Base-by-base conservation (phyloP, 2,329 filamentous ascomycete genomes). In the Tolypocladium nubicola region DNA sequence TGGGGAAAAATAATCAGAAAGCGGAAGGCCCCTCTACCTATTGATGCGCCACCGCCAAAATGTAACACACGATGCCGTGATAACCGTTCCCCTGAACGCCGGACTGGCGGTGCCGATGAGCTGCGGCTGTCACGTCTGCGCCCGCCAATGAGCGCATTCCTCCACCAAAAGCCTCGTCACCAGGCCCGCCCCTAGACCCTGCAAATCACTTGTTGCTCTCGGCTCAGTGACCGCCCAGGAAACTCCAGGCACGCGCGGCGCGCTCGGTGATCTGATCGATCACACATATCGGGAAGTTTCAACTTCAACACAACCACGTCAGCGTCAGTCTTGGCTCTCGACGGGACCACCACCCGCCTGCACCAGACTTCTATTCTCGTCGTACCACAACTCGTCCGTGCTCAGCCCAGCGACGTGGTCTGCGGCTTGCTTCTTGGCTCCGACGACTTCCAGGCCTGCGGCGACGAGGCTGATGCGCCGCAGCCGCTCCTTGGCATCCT, bases 381-480 rank as follows among this genome's bases (percentile, higher is more conserved):
- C 70, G 52, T 64, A 71, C 71, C 71, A 74, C 43, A 65, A 60
- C 38, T 73, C 72, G 13, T 72, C 66, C 16, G 67, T 56, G 10
- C 60, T 57, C 11, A 58, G 40, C n/a, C 45, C 56, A 56, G 58
- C 50, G 54, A 58, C 54, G 4, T 35, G 26, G 19, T 56, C 59
- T 7, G 56, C 39, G 2, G 56, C 43, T 16, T 59, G 50, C 55
- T 65, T 67, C 60, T 66, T 69, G 9, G 45, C 55, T 19, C 64
- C 62, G 2, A 61, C 55, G 11, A 92, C 79, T 62, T 95, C 89
- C 35, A 97, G 76, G 9, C 89, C 88, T 0, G 90, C 87, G 35
- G 86, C 82, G 5, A 86, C 71, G 59, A 96, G 82, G 63, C 88
- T 90, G 66, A 96, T 85, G 52, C 88, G 84, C 55, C 92, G 79